phyloP scores from a whole-genome alignment of 129 eudicot species.

The Flaveria ramosissima region DNA sequence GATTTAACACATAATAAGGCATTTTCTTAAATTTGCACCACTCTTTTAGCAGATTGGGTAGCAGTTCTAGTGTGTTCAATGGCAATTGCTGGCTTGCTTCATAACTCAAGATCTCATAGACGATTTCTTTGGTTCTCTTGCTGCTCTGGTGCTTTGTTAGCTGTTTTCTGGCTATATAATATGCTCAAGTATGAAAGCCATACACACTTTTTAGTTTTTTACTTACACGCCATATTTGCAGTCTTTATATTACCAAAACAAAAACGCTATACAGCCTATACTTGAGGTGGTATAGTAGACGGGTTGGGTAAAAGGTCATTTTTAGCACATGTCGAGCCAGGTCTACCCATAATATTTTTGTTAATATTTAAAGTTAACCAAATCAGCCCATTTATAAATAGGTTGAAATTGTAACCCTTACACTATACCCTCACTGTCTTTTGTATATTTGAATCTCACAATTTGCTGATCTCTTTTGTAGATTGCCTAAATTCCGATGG shows the following conservation, averaged over 20 bases:
- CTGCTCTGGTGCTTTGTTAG: conserved; percentile 53
- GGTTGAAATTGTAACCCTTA: neutral
- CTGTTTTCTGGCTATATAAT: conserved; percentile 79
- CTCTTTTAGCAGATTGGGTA: conserved; percentile 59
- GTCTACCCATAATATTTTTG: neutral
- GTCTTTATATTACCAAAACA: neutral
- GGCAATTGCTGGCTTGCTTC: conserved; percentile 68
- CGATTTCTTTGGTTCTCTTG: conserved; percentile 76
- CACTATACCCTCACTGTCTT: neutral
- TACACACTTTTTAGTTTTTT: neutral
- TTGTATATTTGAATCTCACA: conserved; percentile 11
- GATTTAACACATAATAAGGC: neutral
- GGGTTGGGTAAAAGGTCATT: neutral
- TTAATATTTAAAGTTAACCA: neutral
- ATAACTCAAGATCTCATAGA: conserved; percentile 54
- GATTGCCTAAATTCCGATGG: conserved; percentile 87
- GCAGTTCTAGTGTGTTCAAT: conserved; percentile 63
- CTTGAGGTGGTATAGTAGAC: neutral
- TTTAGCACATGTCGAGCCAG: neutral
- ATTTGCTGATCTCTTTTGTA: conserved; percentile 31
- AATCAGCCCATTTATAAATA: neutral
- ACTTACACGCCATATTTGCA: neutral
- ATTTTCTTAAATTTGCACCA: conserved; percentile 1
- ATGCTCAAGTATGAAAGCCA: conserved; percentile 56
- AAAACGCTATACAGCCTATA: neutral